Percentiles rank a stretch among this genome's conserved stretches.
phyloP scores from a whole-genome alignment of 768 basidiomycete genomes.

The Kwoniella shandongensis region DNA sequence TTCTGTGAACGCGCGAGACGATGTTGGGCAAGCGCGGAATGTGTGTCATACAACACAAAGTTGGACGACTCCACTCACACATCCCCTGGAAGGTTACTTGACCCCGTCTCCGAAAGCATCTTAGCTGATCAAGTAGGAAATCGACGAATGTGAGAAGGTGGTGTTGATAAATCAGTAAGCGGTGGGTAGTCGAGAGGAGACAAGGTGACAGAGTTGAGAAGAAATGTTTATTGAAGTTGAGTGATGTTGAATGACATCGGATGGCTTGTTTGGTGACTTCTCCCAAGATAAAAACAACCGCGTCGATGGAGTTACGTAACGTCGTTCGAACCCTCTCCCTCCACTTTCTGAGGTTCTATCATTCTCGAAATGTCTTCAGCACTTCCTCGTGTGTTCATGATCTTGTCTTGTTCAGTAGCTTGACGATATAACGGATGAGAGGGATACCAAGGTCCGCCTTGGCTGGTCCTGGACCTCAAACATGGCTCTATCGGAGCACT shows the following conservation, averaged over 20 bases:
- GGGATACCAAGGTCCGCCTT: background rate
- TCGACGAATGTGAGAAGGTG: background rate
- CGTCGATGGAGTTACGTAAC: conserved; percentile 15
- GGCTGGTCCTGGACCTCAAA: conserved; percentile 14
- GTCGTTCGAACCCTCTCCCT: background rate
- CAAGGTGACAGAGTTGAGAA: background rate
- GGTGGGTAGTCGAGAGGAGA: no score
- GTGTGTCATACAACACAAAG: background rate
- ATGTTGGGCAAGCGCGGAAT: no score
- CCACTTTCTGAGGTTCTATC: background rate
- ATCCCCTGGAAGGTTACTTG: conserved; percentile 24
- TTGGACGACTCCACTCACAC: conserved; percentile 21
- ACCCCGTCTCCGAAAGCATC: conserved; percentile 14
- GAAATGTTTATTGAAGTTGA: background rate
- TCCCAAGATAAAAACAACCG: conserved; percentile 6
- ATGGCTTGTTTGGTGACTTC: conserved; percentile 3
- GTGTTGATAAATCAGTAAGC: no score
- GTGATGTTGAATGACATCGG: background rate
- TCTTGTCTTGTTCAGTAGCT: no score
- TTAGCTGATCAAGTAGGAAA: background rate
- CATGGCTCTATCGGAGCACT: conserved; percentile 5
- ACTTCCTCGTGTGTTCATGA: no score
- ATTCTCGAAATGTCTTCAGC: no score
- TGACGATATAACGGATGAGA: conserved; percentile 5
- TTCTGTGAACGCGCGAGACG: background rate